These are phyloP conservation scores for Wickerhamiella australiensis DNA, from an alignment of 805 yeast genomes.

Conservation along the genomic window DNA sequence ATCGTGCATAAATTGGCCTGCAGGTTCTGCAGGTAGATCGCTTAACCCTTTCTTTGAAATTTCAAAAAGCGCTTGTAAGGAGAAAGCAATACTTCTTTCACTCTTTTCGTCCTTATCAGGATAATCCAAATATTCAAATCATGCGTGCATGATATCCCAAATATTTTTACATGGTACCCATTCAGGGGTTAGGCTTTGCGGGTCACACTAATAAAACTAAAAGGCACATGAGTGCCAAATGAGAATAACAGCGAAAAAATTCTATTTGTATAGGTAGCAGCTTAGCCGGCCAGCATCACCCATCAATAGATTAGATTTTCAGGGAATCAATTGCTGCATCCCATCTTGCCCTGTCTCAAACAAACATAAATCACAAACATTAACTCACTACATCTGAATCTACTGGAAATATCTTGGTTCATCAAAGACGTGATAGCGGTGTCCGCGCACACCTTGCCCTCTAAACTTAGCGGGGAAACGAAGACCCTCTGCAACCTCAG, in stretches of 20 bases:
- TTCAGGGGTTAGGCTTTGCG: too few species aligned
- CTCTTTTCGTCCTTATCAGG: background rate
- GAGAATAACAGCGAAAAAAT: too few species aligned
- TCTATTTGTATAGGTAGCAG: too few species aligned
- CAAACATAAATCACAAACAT: background rate
- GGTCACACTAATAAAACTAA: too few species aligned
- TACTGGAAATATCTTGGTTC: constrained; percentile 63
- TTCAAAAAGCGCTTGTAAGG: background rate
- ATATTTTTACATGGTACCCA: too few species aligned
- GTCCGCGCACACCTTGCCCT: constrained; percentile 91
- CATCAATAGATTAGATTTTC: too few species aligned
- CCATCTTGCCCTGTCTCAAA: background rate
- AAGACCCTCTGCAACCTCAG: constrained; percentile 44
- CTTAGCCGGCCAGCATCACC: too few species aligned
- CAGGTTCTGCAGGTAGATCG: background rate
- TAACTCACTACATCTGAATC: background rate
- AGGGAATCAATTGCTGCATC: background rate
- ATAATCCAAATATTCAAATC: too few species aligned
- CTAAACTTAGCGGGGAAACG: constrained; percentile 68
- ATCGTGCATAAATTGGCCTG: constrained; percentile 8
- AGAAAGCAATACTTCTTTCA: background rate
- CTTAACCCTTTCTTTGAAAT: background rate
- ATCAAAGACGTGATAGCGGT: constrained; percentile 85
- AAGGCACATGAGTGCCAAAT: too few species aligned
- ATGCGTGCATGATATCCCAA: too few species aligned